Conservation (phyloP, 2,329 filamentous ascomycete genomes). For the Phoma sp. region DNA sequence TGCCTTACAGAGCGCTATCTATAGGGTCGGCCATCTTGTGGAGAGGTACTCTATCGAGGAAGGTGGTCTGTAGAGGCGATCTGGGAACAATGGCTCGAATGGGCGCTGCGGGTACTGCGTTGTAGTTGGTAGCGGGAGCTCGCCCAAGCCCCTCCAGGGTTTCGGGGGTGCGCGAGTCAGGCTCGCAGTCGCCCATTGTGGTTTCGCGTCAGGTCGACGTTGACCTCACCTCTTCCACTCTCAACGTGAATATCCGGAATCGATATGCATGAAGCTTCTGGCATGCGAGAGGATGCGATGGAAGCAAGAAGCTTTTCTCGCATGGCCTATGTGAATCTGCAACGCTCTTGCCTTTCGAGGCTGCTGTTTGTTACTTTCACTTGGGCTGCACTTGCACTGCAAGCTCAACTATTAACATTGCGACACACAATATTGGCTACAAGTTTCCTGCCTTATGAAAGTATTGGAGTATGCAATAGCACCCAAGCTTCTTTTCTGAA, state of each 20-base stretch:
- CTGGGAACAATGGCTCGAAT: slow-evolving; percentile 20
- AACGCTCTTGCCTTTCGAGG: not conserved
- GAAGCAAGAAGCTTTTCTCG: not conserved
- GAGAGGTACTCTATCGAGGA: slow-evolving; percentile 11
- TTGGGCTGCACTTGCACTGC: not conserved
- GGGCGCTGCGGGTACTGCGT: slow-evolving; percentile 7
- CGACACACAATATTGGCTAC: not conserved
- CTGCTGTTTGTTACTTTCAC: slow-evolving; percentile 2
- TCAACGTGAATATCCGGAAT: not conserved
- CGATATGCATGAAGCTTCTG: not conserved
- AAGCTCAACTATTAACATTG: not conserved
- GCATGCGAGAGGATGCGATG: not conserved
- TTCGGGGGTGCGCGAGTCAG: slow-evolving; percentile 33
- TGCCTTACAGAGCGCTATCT: slow-evolving; percentile 75
- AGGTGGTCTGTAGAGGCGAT: slow-evolving; percentile 18
- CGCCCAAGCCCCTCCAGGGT: slow-evolving; percentile 30
- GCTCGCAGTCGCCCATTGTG: slow-evolving; percentile 20
- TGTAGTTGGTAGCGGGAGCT: slow-evolving; percentile 16
- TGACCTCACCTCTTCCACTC: slow-evolving; percentile 15
- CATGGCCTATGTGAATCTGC: not conserved
- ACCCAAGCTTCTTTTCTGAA: not conserved
- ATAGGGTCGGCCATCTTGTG: slow-evolving; percentile 47
- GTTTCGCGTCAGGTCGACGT: slow-evolving; percentile 9
- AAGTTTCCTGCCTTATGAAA: not conserved
- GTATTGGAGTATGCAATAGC: not conserved